Percentiles rank a stretch among this genome's conserved stretches.
These are phyloP conservation scores for Aspergillus ochraceus DNA, from an alignment of 2,329 filamentous ascomycete genomes.

Conservation along the genomic window DNA sequence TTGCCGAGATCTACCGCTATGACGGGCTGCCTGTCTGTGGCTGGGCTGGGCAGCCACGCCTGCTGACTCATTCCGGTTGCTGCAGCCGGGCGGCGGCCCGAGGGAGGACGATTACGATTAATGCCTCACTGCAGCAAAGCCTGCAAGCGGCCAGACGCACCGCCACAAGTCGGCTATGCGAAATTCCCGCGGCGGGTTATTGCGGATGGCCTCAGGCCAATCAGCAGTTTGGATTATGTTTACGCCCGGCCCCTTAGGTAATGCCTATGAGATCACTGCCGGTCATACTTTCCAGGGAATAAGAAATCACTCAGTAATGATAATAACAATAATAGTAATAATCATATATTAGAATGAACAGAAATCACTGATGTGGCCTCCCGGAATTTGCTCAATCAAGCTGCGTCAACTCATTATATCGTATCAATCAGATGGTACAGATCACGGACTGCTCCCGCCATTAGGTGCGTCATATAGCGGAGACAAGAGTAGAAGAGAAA, in stretches of 20 bases:
- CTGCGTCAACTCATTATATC: neutral
- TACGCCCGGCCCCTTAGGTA: neutral
- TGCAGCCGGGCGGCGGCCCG: neutral
- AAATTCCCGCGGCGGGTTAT: slow-evolving; percentile 22
- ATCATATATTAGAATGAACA: neutral
- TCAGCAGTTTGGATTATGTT: slow-evolving; percentile 5
- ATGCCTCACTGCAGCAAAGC: neutral
- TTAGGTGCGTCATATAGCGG: too few species aligned
- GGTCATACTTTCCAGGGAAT: too few species aligned
- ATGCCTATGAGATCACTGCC: neutral
- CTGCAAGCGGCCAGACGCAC: slow-evolving; percentile 8
- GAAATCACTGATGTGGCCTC: neutral
- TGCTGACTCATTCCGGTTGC: slow-evolving; percentile 15
- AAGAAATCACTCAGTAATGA: too few species aligned
- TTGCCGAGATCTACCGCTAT: slow-evolving; percentile 29
- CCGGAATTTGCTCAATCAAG: neutral
- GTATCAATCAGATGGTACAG: neutral
- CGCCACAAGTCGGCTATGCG: slow-evolving; percentile 24
- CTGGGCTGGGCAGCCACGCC: slow-evolving; percentile 14
- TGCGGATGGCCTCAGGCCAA: slow-evolving; percentile 16
- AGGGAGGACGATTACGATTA: neutral
- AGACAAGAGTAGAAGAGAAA: neutral
- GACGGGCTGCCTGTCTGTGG: slow-evolving; percentile 20
- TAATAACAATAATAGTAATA: neutral
- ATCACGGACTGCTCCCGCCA: neutral